phyloP scores from a whole-genome alignment of 768 basidiomycete genomes.

The Clathrus columnatus region DNA sequence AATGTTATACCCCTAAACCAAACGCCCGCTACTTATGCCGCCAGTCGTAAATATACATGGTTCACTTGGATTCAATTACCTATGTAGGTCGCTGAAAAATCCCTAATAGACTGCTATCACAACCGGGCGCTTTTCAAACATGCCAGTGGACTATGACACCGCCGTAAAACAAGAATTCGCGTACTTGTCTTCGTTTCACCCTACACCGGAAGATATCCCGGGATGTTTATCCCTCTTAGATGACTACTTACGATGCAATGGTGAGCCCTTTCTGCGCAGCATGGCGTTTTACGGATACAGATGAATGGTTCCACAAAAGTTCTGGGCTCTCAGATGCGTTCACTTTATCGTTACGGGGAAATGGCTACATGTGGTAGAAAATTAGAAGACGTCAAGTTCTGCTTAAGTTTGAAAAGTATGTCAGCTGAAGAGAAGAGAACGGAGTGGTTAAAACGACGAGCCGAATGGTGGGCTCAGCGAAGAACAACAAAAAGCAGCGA shows the following conservation, averaged over 20 bases:
- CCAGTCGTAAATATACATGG: neutral
- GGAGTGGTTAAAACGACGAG: conserved; percentile 77
- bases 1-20: conserved; percentile 13
- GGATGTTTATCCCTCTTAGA: conserved; percentile 72
- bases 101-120: too few species aligned
- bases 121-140: neutral
- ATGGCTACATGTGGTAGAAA: conserved; percentile 65
- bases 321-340: conserved; percentile 70
- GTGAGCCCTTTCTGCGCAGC: conserved; percentile 26
- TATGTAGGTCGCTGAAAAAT: too few species aligned
- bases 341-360: conserved; percentile 79
- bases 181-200: conserved; percentile 57
- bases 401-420: conserved; percentile 72
- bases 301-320: conserved; percentile 34
- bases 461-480: conserved; percentile 90
- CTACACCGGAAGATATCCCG: conserved; percentile 72
- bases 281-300: neutral
- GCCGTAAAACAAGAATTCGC: conserved; percentile 60
- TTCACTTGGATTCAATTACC: too few species aligned
- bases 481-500: conserved; percentile 78
- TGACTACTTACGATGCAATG: conserved; percentile 61
- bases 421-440: conserved; percentile 70
- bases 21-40: neutral
- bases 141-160: conserved; percentile 37
- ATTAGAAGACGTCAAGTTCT: conserved; percentile 91